These are phyloP conservation scores for Coelastrella sp. DNA, from an alignment of 139 green algal genomes.

Conservation along the genomic window DNA sequence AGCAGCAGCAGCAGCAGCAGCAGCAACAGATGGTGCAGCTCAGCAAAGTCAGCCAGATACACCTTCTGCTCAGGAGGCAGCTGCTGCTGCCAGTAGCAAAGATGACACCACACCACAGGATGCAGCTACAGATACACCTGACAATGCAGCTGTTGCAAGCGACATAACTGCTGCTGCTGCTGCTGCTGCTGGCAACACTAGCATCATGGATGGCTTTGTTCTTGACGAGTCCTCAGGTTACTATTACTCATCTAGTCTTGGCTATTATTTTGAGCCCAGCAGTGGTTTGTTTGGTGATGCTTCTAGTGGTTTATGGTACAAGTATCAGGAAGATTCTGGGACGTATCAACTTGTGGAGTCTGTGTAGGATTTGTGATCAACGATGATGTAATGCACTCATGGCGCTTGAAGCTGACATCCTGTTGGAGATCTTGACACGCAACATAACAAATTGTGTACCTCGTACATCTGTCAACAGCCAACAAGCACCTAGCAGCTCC, in stretches of 20 bases:
- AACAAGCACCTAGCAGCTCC: too few species aligned
- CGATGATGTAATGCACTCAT: too few species aligned
- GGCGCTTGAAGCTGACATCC: too few species aligned
- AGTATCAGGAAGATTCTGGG: conserved; percentile 27
- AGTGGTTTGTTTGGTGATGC: conserved; percentile 67
- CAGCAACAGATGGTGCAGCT: background rate
- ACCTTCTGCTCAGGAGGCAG: too few species aligned
- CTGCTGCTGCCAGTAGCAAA: background rate
- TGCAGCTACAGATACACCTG: too few species aligned
- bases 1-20: conserved; percentile 31
- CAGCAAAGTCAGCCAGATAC: too few species aligned
- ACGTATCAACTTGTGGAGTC: conserved; percentile 32
- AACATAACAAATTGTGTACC: too few species aligned
- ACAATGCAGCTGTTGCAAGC: too few species aligned
- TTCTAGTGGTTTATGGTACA: conserved; percentile 60
- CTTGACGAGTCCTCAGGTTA: conserved; percentile 26
- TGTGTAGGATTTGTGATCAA: too few species aligned
- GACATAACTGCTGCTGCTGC: background rate
- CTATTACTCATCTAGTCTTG: conserved; percentile 51
- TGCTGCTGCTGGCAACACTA: conserved; percentile 5
- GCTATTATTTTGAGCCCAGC: conserved; percentile 60
- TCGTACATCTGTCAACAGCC: too few species aligned
- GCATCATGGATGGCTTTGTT: conserved; percentile 45
- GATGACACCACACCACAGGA: too few species aligned
- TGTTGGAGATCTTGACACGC: too few species aligned